These are phyloP conservation scores for Kalmusia sp. DNA, from an alignment of 2,329 filamentous ascomycete genomes.

Conservation along the genomic window DNA sequence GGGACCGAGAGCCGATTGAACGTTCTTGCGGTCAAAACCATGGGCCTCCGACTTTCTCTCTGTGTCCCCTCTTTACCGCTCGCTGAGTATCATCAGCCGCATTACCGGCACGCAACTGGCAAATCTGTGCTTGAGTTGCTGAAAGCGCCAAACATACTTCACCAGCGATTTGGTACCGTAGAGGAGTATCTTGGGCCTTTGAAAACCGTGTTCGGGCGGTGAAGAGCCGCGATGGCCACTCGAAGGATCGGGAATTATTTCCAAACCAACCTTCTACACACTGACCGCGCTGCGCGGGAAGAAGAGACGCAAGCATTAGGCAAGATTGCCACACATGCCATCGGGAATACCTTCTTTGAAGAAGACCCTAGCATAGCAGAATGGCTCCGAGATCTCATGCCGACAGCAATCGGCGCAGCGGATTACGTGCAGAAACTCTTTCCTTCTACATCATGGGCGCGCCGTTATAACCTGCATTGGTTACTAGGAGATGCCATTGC, in stretches of 20 bases:
- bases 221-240: neutral
- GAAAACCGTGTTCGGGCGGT: no score
- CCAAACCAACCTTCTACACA: conserved; percentile 19
- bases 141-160: no score
- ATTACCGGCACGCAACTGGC: neutral
- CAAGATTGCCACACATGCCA: conserved; percentile 26
- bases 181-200: no score
- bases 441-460: conserved; percentile 34
- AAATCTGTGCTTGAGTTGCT: no score
- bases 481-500: conserved; percentile 39
- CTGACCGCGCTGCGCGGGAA: conserved; percentile 19
- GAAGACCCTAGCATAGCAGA: conserved; percentile 38
- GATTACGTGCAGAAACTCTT: conserved; percentile 37
- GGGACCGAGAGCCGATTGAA: conserved; percentile 1
- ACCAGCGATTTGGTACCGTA: no score
- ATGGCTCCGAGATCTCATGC: conserved; percentile 31
- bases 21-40: neutral
- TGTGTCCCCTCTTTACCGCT: neutral
- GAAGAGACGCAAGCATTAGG: conserved; percentile 20
- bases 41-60: neutral
- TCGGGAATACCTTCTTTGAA: conserved; percentile 32
- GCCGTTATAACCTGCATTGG: conserved; percentile 41
- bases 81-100: neutral
- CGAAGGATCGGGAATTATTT: conserved; percentile 1
- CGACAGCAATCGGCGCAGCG: conserved; percentile 27